A percentile compares a stretch with the other conserved stretches of the same genome.
These are phyloP conservation scores for Alternaria infectoria DNA, from an alignment of 2,329 filamentous ascomycete genomes.

Conservation along the genomic window DNA sequence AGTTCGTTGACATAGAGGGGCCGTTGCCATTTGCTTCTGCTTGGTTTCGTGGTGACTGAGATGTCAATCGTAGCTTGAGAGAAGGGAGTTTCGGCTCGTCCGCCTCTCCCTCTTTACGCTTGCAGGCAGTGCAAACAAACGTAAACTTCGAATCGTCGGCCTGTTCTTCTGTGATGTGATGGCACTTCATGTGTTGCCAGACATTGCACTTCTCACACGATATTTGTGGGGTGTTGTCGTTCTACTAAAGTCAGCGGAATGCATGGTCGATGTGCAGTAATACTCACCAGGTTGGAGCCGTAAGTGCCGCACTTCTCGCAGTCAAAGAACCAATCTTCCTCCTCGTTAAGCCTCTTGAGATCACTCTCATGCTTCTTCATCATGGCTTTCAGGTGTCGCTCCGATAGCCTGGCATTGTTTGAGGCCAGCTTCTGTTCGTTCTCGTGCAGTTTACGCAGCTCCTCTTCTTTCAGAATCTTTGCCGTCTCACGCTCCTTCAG, in stretches of 20 bases:
- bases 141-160: slow-evolving; percentile 80
- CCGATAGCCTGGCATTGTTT: slow-evolving; percentile 66
- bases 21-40: slow-evolving; percentile 26
- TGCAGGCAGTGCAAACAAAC: slow-evolving; percentile 83
- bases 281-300: slow-evolving; percentile 73
- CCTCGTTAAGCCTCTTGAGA: slow-evolving; percentile 70
- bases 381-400: slow-evolving; percentile 79
- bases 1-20: slow-evolving; percentile 11
- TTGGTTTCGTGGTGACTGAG: slow-evolving; percentile 51
- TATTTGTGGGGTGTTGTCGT: slow-evolving; percentile 92
- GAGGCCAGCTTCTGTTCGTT: slow-evolving; percentile 66
- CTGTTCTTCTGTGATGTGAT: slow-evolving; percentile 77
- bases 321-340: slow-evolving; percentile 93
- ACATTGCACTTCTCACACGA: slow-evolving; percentile 93
- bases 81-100: slow-evolving; percentile 67
- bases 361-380: slow-evolving; percentile 81
- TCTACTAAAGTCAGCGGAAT: slow-evolving; percentile 53
- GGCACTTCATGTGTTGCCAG: slow-evolving; percentile 96
- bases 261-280: neutral
- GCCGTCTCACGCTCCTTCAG: slow-evolving; percentile 85
- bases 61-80: slow-evolving; percentile 64
- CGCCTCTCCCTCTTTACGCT: slow-evolving; percentile 68
- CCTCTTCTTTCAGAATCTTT: slow-evolving; percentile 82
- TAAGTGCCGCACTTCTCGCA: slow-evolving; percentile 86
- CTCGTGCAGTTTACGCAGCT: slow-evolving; percentile 79